phyloP scores from a whole-genome alignment of 768 basidiomycete species.

The Boletus reticulatus region DNA sequence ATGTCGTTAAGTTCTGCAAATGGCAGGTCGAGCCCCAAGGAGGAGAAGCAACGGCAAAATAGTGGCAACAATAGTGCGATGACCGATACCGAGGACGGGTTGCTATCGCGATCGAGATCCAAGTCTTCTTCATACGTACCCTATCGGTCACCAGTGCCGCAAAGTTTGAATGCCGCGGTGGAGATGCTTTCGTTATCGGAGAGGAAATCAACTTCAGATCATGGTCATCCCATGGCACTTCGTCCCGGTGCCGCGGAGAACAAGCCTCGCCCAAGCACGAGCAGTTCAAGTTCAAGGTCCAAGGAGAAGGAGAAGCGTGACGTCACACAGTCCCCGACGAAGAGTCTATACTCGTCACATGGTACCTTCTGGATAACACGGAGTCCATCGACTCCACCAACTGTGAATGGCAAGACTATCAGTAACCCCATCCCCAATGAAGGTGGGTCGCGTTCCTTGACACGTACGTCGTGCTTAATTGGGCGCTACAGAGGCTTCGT shows the following conservation, averaged over 20 bases:
- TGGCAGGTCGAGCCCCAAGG: conserved; percentile 32
- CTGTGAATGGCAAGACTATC: conserved; percentile 62
- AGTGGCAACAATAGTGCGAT: conserved; percentile 26
- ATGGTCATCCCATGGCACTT: conserved; percentile 19
- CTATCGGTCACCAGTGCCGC: conserved; percentile 55
- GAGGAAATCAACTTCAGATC: conserved; percentile 28
- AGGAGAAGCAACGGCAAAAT: conserved; percentile 31
- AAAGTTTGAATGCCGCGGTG: conserved; percentile 70
- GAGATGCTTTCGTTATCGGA: conserved; percentile 51
- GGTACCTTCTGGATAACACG: conserved; percentile 34
- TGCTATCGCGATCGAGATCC: conserved; percentile 45
- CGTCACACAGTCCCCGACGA: conserved; percentile 42
- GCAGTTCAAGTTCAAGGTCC: conserved; percentile 24
- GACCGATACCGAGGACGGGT: conserved; percentile 35
- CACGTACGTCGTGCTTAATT: background rate
- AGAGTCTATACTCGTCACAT: conserved; percentile 40
- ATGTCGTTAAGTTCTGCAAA: conserved; percentile 32
- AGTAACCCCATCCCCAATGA: conserved; percentile 68
- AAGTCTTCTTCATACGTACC: conserved; percentile 58
- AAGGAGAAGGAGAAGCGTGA: conserved; percentile 36
- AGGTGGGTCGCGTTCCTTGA: conserved; percentile 40
- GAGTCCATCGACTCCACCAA: conserved; percentile 38
- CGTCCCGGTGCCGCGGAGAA: conserved; percentile 19
- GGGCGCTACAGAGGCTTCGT: conserved; percentile 50
- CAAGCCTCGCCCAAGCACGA: conserved; percentile 33